These are phyloP conservation scores for Kalmanozyma brasiliensis DNA, from an alignment of 1,284 basidiomycete genomes.

Conservation along the genomic window DNA sequence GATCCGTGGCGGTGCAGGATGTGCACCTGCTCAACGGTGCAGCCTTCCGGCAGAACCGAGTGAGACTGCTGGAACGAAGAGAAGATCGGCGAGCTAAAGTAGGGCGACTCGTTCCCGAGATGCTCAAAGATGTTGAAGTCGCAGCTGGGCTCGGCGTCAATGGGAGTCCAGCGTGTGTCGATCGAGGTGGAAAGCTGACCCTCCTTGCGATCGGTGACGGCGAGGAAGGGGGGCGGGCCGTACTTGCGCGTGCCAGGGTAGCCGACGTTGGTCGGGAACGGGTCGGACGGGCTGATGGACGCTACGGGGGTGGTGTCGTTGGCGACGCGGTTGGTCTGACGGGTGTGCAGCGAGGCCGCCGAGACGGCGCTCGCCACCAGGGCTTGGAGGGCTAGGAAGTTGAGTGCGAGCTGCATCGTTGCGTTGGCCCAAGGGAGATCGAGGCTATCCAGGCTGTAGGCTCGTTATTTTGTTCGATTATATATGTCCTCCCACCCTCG, in stretches of 20 bases:
- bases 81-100: conserved; percentile 53
- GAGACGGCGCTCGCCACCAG: conserved; percentile 23
- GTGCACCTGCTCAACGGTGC: conserved; percentile 49
- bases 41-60: conserved; percentile 34
- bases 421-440: background rate
- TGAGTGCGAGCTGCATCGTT: conserved; percentile 18
- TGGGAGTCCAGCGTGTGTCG: conserved; percentile 48
- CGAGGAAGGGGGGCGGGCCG: conserved; percentile 58
- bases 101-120: conserved; percentile 55
- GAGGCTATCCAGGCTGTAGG: too few species aligned
- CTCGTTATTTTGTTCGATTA: too few species aligned
- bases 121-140: conserved; percentile 53
- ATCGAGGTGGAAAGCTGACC: conserved; percentile 36
- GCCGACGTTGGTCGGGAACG: conserved; percentile 63
- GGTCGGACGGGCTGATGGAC: conserved; percentile 26
- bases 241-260: conserved; percentile 41
- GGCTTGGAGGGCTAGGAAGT: conserved; percentile 23
- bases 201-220: conserved; percentile 47
- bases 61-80: conserved; percentile 33
- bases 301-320: conserved; percentile 23
- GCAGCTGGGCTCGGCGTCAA: conserved; percentile 22
- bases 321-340: conserved; percentile 19
- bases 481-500: too few species aligned
- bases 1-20: conserved; percentile 54
- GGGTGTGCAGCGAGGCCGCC: conserved; percentile 18